These are phyloP conservation scores for Apiospora phragmitis DNA, from an alignment of 2,329 filamentous ascomycete genomes.

Conservation along the genomic window DNA sequence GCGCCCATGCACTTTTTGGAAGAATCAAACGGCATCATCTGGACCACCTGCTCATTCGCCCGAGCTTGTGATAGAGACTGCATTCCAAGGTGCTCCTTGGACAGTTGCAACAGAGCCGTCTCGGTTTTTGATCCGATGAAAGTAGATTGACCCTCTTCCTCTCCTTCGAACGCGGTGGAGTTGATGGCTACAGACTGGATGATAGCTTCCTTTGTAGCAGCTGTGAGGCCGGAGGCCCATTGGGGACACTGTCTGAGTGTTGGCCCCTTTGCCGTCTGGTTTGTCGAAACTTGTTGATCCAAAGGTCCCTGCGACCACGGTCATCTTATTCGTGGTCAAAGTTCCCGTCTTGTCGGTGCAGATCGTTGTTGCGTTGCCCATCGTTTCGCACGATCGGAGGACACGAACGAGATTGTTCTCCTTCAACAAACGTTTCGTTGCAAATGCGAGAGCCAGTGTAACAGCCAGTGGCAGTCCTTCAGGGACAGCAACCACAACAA, in stretches of 20 bases:
- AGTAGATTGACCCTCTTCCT: constrained; percentile 42
- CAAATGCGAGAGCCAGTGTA: constrained; percentile 67
- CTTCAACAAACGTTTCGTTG: constrained; percentile 66
- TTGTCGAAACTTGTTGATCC: constrained; percentile 42
- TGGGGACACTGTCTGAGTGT: constrained; percentile 26
- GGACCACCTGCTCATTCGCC: constrained; percentile 45
- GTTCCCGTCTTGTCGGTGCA: constrained; percentile 82
- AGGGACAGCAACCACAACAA: constrained; percentile 69
- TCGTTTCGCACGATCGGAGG: constrained; percentile 68
- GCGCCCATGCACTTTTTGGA: constrained; percentile 57
- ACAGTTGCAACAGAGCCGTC: constrained; percentile 52
- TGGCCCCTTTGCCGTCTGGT: constrained; percentile 23
- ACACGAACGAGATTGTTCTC: constrained; percentile 72
- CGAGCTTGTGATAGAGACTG: constrained; percentile 46
- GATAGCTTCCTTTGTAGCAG: constrained; percentile 34
- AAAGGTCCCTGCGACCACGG: constrained; percentile 71
- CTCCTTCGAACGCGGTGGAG: constrained; percentile 57
- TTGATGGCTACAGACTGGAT: constrained; percentile 54
- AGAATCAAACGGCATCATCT: constrained; percentile 57
- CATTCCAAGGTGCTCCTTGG: constrained; percentile 51
- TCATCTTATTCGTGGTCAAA: constrained; percentile 74
- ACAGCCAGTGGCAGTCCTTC: constrained; percentile 68
- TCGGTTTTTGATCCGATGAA: constrained; percentile 60
- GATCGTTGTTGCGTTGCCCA: constrained; percentile 73
- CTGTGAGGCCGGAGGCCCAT: constrained; percentile 31